Evolutionary conservation across 176 grass and related monocot genomes (phyloP).

Genomic region (Rhynchospora tenuis): DNA sequence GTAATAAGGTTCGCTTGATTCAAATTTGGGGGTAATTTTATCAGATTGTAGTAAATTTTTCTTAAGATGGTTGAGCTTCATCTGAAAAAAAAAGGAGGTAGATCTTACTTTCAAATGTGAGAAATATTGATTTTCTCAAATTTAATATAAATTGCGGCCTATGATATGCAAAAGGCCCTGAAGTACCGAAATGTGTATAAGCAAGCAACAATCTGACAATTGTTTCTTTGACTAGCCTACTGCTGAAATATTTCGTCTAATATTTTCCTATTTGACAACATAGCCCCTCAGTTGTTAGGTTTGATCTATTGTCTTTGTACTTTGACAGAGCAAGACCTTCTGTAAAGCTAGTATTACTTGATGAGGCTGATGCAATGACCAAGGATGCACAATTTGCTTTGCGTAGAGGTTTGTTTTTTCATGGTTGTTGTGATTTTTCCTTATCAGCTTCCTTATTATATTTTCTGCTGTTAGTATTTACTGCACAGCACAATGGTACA

Average conservation of each 20-base stretch:
- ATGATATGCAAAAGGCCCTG: not conserved
- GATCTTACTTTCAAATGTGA: not conserved
- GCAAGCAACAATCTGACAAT: not conserved
- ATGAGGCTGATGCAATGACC: constrained; percentile 99
- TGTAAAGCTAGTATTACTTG: constrained; percentile 89
- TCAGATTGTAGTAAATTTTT: not conserved
- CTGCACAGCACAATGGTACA: not conserved
- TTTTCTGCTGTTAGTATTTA: constrained; percentile 18
- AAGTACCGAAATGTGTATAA: not conserved
- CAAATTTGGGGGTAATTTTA: not conserved
- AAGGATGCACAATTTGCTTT: constrained; percentile 99
- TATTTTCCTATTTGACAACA: not conserved
- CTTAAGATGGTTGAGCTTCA: not conserved
- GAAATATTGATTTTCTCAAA: not conserved
- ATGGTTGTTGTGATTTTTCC: constrained; percentile 6
- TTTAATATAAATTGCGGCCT: not conserved
- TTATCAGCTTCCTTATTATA: not conserved
- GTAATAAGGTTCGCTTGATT: not conserved
- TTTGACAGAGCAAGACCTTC: constrained; percentile 61
- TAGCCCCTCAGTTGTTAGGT: not conserved
- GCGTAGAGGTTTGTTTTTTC: constrained; percentile 62
- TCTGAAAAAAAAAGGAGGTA: not conserved
- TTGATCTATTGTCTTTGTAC: constrained; percentile 23
- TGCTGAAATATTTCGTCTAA: not conserved
- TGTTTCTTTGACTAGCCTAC: not conserved